A percentile compares a stretch with the other conserved stretches of the same genome.
phyloP scores from a whole-genome alignment of 306 rosid genomes.

The Sechiopsis laciniata region DNA sequence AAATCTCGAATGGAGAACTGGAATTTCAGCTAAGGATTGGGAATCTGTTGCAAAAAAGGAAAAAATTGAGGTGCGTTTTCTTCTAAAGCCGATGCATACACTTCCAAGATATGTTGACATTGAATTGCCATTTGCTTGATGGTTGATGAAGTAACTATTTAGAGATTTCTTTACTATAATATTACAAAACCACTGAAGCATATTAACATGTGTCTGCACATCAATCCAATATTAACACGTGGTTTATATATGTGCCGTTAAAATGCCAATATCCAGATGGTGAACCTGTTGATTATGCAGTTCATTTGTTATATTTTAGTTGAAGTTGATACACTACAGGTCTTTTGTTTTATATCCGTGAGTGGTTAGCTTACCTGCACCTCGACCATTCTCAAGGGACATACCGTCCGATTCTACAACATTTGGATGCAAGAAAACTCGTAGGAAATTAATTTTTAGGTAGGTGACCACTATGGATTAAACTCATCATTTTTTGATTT shows the following conservation, averaged over 20 bases:
- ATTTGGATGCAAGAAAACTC: no score
- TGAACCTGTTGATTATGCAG: not conserved
- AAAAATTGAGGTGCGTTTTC: conserved; percentile 68
- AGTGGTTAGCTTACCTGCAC: no score
- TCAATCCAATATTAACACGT: not conserved
- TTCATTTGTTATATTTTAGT: not conserved
- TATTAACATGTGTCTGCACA: not conserved
- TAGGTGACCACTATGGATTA: no score
- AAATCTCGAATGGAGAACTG: conserved; percentile 88
- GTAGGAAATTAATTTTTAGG: no score
- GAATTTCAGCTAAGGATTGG: conserved; percentile 97
- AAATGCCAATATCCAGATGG: not conserved
- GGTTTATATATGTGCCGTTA: not conserved
- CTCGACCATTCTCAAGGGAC: no score
- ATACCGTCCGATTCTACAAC: no score
- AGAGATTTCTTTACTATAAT: not conserved
- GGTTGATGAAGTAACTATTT: not conserved
- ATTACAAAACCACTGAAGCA: not conserved
- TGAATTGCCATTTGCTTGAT: not conserved
- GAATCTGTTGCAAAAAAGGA: conserved; percentile 91
- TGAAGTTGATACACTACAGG: no score
- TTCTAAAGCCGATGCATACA: conserved; percentile 4
- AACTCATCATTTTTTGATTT: no score
- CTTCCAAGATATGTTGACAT: not conserved
- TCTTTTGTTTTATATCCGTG: no score